Evolutionary conservation across 805 yeast genomes (phyloP), one percentile per base, ranked within the genome.

Genomic region (Myxozyma udenii): DNA sequence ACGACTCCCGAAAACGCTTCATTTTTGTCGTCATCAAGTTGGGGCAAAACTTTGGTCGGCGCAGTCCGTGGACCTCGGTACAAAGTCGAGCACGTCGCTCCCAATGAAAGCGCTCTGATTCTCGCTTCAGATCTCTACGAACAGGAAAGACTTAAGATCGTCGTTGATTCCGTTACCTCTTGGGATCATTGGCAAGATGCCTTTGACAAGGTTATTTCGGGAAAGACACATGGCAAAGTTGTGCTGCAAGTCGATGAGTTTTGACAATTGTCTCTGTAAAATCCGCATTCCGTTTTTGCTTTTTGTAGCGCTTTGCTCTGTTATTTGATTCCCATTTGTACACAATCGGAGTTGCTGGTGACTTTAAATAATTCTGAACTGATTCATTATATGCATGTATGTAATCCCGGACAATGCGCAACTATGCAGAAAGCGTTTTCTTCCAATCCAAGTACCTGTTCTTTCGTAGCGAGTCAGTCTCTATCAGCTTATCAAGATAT

Each of bases 211-310:
- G 64, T 84, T 25, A 65, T 64, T 5, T 65, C 73, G 28, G 76
- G 78, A 50, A 70, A 65, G 43, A 81, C 83, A 5, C 78, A 75
- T 50, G 96, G 95, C 33, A 87, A 87, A 66, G 71, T 84, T 44
- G 77, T 87, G n/a, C 49, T 80, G 26, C 61, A 56, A 44, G 47
- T 66, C 6, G 63, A 52, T 23, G 53, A 52, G 33, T 55, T 55
- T 46, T 53, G 42, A 23, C 28, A 3, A 14, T 22, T 3, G 21
- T 7, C 5, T n/a, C n/a, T n/a, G n/a, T n/a, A n/a, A n/a, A n/a
- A n/a, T n/a, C n/a, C n/a, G n/a, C n/a, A n/a, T n/a, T n/a, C n/a
- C n/a, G n/a, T n/a, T n/a, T n/a, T n/a, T n/a, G 9, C 11, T 14
- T 24, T 41, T 32, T 26, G 11, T 28, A 7, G 21, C 9, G 18